Conservation (phyloP, 306 rosid genomes). For the Cucumis cinereus region DNA sequence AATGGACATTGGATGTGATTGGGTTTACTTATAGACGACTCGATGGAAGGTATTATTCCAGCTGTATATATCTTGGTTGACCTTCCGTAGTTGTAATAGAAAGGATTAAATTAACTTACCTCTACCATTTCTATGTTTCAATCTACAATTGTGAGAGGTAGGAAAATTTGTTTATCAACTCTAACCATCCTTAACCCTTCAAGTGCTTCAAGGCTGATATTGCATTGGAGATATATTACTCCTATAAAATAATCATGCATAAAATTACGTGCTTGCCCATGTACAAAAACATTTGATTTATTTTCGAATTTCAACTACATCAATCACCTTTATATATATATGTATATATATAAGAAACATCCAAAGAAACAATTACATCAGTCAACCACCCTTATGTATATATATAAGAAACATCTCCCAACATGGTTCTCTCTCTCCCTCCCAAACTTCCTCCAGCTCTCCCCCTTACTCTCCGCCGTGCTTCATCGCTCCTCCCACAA, state of each 20-base stretch:
- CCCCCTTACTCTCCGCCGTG: no score
- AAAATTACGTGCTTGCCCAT: neutral
- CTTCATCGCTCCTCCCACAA: no score
- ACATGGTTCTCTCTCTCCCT: no score
- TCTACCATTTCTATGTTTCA: neutral
- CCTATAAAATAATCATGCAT: neutral
- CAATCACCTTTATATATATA: no score
- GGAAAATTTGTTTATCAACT: neutral
- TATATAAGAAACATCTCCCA: no score
- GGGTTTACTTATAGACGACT: conserved; percentile 84
- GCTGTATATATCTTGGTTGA: neutral
- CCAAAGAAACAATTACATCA: neutral
- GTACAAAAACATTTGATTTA: neutral
- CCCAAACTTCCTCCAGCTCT: no score
- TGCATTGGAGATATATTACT: neutral
- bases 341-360: no score
- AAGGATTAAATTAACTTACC: neutral
- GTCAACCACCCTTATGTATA: neutral
- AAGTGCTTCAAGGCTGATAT: neutral
- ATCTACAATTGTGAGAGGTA: neutral
- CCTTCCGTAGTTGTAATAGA: neutral
- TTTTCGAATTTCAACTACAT: neutral
- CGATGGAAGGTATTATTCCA: conserved; percentile 75
- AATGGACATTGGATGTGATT: conserved; percentile 91
- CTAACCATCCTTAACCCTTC: neutral